These are phyloP conservation scores for Neurospora africana DNA, from an alignment of 495 filamentous ascomycete genomes.

Conservation along the genomic window DNA sequence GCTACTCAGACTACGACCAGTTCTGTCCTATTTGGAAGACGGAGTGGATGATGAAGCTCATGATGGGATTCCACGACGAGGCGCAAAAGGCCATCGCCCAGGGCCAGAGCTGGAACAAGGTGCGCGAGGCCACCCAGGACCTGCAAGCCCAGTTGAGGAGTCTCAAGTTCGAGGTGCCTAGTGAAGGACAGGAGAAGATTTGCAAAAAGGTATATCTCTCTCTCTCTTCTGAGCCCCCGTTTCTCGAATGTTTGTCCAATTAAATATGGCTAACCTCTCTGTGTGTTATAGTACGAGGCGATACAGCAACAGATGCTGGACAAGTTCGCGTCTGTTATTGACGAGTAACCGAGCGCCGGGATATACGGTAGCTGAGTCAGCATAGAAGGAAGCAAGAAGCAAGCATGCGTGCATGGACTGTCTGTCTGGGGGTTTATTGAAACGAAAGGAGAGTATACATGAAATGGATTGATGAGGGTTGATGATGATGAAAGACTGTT, in stretches of 20 bases:
- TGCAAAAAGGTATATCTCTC: conserved; percentile 56
- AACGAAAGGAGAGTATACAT: neutral
- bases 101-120: conserved; percentile 82
- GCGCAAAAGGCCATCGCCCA: conserved; percentile 88
- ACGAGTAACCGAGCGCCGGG: conserved; percentile 54
- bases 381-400: neutral
- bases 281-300: conserved; percentile 62
- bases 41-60: conserved; percentile 99
- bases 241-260: conserved; percentile 6
- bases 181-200: conserved; percentile 62
- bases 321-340: conserved; percentile 85
- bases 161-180: conserved; percentile 94
- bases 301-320: conserved; percentile 85
- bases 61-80: conserved; percentile 97
- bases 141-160: conserved; percentile 70
- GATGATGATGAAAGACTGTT: neutral
- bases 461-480: neutral
- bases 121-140: conserved; percentile 79
- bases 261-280: neutral
- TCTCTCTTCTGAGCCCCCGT: neutral
- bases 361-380: neutral
- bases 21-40: conserved; percentile 99
- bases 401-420: neutral
- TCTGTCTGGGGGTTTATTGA: neutral
- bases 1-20: conserved; percentile 97